Conservation (phyloP, 2,329 filamentous ascomycete genomes). For the Dothidotthia symphoricarpi region DNA sequence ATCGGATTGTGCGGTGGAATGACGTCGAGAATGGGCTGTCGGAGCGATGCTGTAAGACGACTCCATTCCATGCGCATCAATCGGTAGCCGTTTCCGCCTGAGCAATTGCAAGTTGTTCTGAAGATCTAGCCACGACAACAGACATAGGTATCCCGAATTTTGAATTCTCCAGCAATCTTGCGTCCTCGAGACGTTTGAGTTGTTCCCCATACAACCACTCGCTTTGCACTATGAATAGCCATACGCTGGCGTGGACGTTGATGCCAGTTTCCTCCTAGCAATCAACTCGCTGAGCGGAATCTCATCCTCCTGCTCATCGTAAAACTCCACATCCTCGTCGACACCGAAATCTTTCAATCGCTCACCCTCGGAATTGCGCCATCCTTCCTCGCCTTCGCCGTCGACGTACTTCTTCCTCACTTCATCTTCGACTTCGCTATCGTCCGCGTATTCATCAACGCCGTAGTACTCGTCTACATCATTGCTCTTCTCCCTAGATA, state of each 20-base stretch:
- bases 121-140: too few relatives aligned
- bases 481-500: background rate
- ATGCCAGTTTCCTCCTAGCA: constrained; percentile 19
- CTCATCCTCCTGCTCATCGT: constrained; percentile 63
- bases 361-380: constrained; percentile 76
- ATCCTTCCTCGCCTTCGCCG: constrained; percentile 57
- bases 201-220: too few relatives aligned
- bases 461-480: constrained; percentile 5
- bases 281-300: constrained; percentile 69
- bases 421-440: constrained; percentile 19
- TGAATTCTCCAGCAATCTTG: too few relatives aligned
- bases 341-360: constrained; percentile 74
- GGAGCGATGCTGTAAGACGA: too few relatives aligned
- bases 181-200: too few relatives aligned
- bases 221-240: too few relatives aligned
- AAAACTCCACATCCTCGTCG: constrained; percentile 71
- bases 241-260: constrained; percentile 5
- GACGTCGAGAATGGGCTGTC: too few relatives aligned
- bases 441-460: constrained; percentile 25
- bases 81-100: too few relatives aligned
- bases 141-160: too few relatives aligned
- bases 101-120: too few relatives aligned
- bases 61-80: too few relatives aligned
- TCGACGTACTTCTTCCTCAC: constrained; percentile 15
- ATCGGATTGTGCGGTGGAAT: too few relatives aligned